phyloP scores from a whole-genome alignment of 768 basidiomycete species.

The Fomitopsis pulvina region DNA sequence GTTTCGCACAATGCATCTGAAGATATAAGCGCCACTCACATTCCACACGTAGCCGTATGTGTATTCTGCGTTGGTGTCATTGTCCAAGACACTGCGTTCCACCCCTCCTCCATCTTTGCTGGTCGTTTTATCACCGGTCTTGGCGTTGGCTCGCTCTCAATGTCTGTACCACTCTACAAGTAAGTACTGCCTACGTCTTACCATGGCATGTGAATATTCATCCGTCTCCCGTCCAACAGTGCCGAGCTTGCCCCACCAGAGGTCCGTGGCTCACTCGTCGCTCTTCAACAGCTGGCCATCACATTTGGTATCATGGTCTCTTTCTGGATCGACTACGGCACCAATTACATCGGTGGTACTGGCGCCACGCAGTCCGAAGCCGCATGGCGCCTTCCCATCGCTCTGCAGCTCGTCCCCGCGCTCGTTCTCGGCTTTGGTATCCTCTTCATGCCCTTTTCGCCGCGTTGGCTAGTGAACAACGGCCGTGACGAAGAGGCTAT shows the following conservation, averaged over 20 bases:
- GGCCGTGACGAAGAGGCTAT: slow-evolving; percentile 74
- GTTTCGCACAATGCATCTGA: neutral
- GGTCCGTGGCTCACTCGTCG: slow-evolving; percentile 75
- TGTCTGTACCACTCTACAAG: slow-evolving; percentile 82
- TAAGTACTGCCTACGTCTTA: slow-evolving; percentile 6
- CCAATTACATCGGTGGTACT: slow-evolving; percentile 68
- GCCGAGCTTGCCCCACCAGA: slow-evolving; percentile 69
- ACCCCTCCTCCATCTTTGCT: slow-evolving; percentile 59
- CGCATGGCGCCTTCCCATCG: slow-evolving; percentile 73
- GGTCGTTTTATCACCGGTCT: slow-evolving; percentile 77
- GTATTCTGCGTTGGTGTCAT: slow-evolving; percentile 52
- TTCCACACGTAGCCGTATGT: slow-evolving; percentile 16
- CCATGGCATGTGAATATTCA: neutral
- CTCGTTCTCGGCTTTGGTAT: slow-evolving; percentile 64
- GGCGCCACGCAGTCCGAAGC: slow-evolving; percentile 50
- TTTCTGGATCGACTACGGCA: slow-evolving; percentile 44
- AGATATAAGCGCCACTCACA: no score
- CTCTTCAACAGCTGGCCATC: slow-evolving; percentile 77
- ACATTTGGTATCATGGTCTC: slow-evolving; percentile 71
- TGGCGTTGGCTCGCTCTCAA: slow-evolving; percentile 74
- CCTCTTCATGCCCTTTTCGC: slow-evolving; percentile 75
- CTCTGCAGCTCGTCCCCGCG: slow-evolving; percentile 69
- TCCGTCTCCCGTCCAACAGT: slow-evolving; percentile 10
- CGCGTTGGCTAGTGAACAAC: slow-evolving; percentile 75
- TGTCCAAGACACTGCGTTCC: slow-evolving; percentile 56